These are phyloP conservation scores for Rhododendron henanense DNA, from an alignment of 148 eudicot genomes.

Conservation along the genomic window DNA sequence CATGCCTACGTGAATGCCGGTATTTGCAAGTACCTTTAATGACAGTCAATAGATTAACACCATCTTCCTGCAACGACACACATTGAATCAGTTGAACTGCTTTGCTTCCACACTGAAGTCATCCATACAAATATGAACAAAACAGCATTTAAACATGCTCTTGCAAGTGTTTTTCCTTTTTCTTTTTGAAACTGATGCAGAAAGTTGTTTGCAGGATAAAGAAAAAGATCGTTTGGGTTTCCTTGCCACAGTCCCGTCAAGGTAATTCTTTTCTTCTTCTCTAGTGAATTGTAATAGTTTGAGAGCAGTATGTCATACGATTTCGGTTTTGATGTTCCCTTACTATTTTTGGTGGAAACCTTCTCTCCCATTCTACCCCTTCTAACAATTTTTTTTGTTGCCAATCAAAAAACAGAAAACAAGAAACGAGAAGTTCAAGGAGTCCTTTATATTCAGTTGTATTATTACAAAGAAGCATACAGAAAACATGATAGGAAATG, in stretches of 20 bases:
- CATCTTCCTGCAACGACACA: slow-evolving; percentile 75
- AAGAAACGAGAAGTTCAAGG: neutral
- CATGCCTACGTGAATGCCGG: slow-evolving; percentile 62
- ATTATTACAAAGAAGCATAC: neutral
- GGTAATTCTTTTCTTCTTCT: neutral
- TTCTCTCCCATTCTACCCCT: neutral
- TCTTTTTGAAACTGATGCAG: neutral
- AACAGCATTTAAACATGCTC: neutral
- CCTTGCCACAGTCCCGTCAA: neutral
- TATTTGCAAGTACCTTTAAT: slow-evolving; percentile 68
- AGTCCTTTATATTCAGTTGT: neutral
- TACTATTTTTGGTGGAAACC: neutral
- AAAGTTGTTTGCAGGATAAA: neutral
- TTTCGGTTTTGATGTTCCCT: neutral
- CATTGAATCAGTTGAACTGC: neutral
- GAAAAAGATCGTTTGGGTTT: neutral
- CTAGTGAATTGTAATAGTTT: neutral
- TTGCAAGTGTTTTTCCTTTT: neutral
- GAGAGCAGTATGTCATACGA: neutral
- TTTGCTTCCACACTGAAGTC: neutral
- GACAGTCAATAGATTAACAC: slow-evolving; percentile 66
- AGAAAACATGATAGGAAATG: neutral
- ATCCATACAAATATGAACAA: neutral
- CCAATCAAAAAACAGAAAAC: neutral
- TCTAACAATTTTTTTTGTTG: neutral